phyloP scores from a whole-genome alignment of 1,284 basidiomycete species.

The Apiotrichum gracile region DNA sequence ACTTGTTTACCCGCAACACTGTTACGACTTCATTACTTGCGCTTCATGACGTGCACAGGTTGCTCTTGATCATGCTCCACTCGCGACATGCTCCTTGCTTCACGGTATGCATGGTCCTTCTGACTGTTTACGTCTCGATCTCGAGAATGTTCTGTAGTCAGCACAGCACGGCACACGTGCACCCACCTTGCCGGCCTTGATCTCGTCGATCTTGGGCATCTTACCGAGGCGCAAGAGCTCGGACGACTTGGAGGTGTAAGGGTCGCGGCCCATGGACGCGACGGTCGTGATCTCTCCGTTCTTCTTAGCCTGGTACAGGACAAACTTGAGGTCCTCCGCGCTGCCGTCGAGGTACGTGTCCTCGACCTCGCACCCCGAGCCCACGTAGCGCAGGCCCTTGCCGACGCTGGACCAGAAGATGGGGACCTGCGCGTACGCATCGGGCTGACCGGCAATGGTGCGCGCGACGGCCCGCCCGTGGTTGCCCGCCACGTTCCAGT shows the following conservation, averaged over 20 bases:
- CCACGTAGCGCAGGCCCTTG: slow-evolving; percentile 74
- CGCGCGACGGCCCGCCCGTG: slow-evolving; percentile 78
- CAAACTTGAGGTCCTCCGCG: slow-evolving; percentile 73
- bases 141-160: slow-evolving; percentile 35
- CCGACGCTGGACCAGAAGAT: slow-evolving; percentile 78
- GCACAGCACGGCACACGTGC: background rate
- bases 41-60: no score
- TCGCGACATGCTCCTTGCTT: no score
- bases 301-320: slow-evolving; percentile 76
- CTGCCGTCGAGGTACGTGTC: slow-evolving; percentile 72
- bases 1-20: no score
- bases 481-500: slow-evolving; percentile 66
- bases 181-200: slow-evolving; percentile 55
- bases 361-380: slow-evolving; percentile 59
- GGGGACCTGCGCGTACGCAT: slow-evolving; percentile 60
- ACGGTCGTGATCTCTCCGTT: slow-evolving; percentile 72
- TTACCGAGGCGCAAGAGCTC: slow-evolving; percentile 71
- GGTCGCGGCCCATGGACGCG: slow-evolving; percentile 55
- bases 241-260: slow-evolving; percentile 71
- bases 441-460: slow-evolving; percentile 52
- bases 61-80: no score
- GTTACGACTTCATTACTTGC: no score
- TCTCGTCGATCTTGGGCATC: slow-evolving; percentile 73
- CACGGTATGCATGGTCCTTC: no score
- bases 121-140: slow-evolving; percentile 10